Evolutionary conservation across 1,139 yeast genomes (phyloP).

Genomic region (Zygosaccharomyces sapae): DNA sequence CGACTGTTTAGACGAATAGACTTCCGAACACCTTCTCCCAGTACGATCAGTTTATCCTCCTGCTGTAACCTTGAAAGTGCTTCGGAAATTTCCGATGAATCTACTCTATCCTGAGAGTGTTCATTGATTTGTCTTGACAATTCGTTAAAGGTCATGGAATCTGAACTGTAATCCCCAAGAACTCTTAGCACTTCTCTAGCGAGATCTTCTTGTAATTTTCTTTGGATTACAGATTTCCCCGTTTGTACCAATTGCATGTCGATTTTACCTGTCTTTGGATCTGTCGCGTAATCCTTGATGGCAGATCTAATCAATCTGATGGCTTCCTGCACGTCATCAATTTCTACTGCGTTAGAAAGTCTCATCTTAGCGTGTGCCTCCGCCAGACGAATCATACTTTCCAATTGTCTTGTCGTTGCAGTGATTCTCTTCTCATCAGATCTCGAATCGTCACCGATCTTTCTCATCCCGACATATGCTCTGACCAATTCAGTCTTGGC

Average conservation of each 20-base stretch:
- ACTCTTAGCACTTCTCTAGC: conserved; percentile 53
- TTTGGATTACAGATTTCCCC: conserved; percentile 86
- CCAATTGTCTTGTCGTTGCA: conserved; percentile 96
- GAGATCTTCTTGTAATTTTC: conserved; percentile 72
- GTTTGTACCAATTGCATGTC: conserved; percentile 98
- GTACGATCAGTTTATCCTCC: conserved; percentile 67
- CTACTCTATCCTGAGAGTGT: conserved; percentile 62
- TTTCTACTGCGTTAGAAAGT: conserved; percentile 62
- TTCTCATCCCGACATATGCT: conserved; percentile 90
- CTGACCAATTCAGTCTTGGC: conserved; percentile 86
- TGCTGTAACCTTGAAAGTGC: conserved; percentile 65
- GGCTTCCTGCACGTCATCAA: conserved; percentile 88
- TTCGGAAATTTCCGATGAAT: conserved; percentile 64
- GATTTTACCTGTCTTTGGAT: conserved; percentile 91
- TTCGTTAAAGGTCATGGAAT: conserved; percentile 55
- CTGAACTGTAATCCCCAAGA: conserved; percentile 38
- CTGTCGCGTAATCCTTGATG: conserved; percentile 95
- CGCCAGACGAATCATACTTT: conserved; percentile 87
- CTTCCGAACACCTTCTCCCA: conserved; percentile 72
- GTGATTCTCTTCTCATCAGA: conserved; percentile 87
- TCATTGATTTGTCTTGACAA: conserved; percentile 64
- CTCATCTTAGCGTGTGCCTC: conserved; percentile 99
- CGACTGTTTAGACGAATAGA: conserved; percentile 47
- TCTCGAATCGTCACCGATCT: conserved; percentile 86
- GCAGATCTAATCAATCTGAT: conserved; percentile 90